Evolutionary conservation across 2,329 filamentous ascomycete species (phyloP).

Genomic region (Colletotrichum sublineola): DNA sequence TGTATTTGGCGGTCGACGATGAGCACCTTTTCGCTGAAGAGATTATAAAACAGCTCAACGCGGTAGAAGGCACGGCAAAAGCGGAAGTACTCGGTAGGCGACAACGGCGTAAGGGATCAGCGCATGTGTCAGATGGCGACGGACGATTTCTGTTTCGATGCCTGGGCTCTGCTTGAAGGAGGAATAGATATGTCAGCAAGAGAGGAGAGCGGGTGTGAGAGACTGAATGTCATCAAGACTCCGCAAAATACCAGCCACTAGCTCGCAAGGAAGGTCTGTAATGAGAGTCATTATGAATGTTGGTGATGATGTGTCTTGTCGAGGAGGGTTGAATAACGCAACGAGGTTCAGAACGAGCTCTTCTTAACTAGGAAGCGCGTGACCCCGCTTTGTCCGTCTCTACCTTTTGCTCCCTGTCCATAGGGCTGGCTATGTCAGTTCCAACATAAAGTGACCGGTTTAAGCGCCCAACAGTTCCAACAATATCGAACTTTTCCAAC

Average conservation of each 20-base stretch:
- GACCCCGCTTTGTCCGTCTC: background rate
- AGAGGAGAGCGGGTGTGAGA: background rate
- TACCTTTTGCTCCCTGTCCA: background rate
- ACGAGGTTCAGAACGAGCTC: background rate
- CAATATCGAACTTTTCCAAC: background rate
- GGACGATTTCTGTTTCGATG: background rate
- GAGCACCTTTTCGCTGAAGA: background rate
- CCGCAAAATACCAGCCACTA: background rate
- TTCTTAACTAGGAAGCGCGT: background rate
- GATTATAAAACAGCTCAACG: background rate
- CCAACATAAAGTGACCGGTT: background rate
- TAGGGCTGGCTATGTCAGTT: background rate
- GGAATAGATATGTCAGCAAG: constrained; percentile 11
- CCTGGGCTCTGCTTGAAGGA: constrained; percentile 8
- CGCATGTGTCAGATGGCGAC: background rate
- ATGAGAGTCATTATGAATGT: background rate
- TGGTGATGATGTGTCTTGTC: background rate
- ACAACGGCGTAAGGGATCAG: constrained; percentile 2
- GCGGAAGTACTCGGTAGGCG: background rate
- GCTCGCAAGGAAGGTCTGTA: background rate
- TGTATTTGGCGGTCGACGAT: no score
- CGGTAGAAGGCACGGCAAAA: background rate
- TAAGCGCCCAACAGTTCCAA: background rate
- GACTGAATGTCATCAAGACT: background rate
- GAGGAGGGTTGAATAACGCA: background rate